These are phyloP conservation scores for Breynia disticha DNA, from an alignment of 441 rosid genomes.

Conservation along the genomic window DNA sequence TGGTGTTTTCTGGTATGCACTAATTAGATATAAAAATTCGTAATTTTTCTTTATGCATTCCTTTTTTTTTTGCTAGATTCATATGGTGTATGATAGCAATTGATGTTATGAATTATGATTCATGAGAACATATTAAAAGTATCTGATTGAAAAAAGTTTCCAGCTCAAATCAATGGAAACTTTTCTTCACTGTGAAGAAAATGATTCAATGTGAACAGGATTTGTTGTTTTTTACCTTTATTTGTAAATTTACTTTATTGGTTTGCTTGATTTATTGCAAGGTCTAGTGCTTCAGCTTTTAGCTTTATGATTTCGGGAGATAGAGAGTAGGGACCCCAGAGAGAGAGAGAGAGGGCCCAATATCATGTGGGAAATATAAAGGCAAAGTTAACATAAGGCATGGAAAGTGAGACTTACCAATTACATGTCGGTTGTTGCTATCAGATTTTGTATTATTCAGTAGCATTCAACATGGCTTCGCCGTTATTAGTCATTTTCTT, in stretches of 20 bases:
- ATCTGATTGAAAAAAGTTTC: conserved; percentile 10
- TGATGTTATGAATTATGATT: not conserved
- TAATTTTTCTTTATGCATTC: no score
- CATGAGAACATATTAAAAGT: conserved; percentile 5
- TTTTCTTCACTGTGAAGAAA: no score
- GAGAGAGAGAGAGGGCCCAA: conserved; percentile 27
- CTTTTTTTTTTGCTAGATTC: no score
- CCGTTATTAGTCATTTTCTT: no score
- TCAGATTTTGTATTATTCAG: conserved; percentile 14
- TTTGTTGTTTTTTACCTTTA: no score
- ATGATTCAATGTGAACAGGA: no score
- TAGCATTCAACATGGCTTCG: not conserved
- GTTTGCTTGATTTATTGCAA: conserved; percentile 21
- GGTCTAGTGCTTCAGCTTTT: conserved; percentile 16
- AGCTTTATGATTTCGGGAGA: conserved; percentile 17
- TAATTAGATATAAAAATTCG: no score
- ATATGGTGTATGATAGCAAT: no score
- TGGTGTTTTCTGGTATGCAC: no score
- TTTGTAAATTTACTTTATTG: conserved; percentile 1
- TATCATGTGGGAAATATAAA: conserved; percentile 42
- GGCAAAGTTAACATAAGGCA: conserved; percentile 6
- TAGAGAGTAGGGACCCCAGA: no score
- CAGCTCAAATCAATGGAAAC: conserved; percentile 6
- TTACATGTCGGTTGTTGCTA: conserved; percentile 26
- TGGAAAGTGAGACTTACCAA: conserved; percentile 14